Evolutionary conservation across 2,329 filamentous ascomycete genomes (phyloP).

Genomic region (Emergomyces africanus): DNA sequence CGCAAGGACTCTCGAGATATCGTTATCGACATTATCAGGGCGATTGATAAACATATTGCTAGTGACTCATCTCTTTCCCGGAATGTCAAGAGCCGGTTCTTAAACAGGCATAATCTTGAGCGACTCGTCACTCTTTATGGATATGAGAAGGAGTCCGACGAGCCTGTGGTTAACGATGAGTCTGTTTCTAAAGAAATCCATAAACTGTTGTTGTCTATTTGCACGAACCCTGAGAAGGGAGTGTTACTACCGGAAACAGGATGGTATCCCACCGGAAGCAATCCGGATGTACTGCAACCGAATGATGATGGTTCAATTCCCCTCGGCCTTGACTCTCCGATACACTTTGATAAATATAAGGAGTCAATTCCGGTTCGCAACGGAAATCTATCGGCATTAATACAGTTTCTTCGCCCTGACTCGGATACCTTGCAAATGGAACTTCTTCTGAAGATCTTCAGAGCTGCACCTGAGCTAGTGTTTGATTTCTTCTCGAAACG

Average conservation of each 20-base stretch:
- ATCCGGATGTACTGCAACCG: conserved; percentile 42
- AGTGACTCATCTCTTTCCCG: conserved; percentile 61
- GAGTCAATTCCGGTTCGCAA: conserved; percentile 65
- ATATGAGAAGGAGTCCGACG: conserved; percentile 35
- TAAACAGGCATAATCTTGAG: conserved; percentile 62
- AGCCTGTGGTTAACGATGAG: conserved; percentile 26
- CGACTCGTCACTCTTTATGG: conserved; percentile 61
- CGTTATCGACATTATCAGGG: conserved; percentile 60
- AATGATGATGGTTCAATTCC: conserved; percentile 41
- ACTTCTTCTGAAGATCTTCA: conserved; percentile 67
- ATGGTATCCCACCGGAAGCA: conserved; percentile 65
- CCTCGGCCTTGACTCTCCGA: conserved; percentile 54
- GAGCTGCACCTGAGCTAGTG: conserved; percentile 69
- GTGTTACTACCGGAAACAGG: conserved; percentile 64
- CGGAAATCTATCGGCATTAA: conserved; percentile 62
- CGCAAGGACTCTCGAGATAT: conserved; percentile 64
- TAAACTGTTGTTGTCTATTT: conserved; percentile 60
- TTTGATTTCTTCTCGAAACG: conserved; percentile 78
- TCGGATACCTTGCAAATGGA: conserved; percentile 69
- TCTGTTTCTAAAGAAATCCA: conserved; percentile 57
- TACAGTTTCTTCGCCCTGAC: conserved; percentile 70
- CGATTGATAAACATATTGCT: conserved; percentile 57
- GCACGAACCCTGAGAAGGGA: conserved; percentile 60
- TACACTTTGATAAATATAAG: conserved; percentile 56
- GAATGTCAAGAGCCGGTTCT: conserved; percentile 59